Conservation (phyloP, 768 basidiomycete species). For the Pleurotus djamor region DNA sequence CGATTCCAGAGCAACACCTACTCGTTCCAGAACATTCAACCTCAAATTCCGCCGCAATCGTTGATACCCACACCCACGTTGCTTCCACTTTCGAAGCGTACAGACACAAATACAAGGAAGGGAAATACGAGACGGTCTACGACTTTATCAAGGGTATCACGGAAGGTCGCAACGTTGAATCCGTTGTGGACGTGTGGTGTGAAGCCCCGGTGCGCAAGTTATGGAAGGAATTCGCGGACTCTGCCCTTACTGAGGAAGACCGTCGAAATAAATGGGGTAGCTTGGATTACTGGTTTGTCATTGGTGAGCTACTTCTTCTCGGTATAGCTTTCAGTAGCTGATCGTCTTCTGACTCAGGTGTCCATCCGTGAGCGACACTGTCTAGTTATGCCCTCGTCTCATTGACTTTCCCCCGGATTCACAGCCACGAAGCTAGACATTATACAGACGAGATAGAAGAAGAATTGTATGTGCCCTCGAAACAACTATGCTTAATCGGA, state of each 20-base stretch:
- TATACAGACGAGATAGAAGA: slow-evolving; percentile 70
- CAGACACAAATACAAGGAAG: slow-evolving; percentile 56
- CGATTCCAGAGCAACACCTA: slow-evolving; percentile 32
- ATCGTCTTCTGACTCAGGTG: slow-evolving; percentile 38
- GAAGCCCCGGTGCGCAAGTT: slow-evolving; percentile 64
- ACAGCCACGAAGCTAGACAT: slow-evolving; percentile 66
- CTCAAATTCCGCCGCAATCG: slow-evolving; percentile 39
- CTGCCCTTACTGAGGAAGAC: slow-evolving; percentile 51
- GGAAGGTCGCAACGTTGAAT: slow-evolving; percentile 50
- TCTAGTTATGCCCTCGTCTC: neutral
- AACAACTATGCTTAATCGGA: too few species aligned
- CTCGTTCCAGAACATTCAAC: slow-evolving; percentile 31
- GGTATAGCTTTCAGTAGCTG: neutral
- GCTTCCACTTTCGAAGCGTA: slow-evolving; percentile 70
- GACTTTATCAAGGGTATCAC: slow-evolving; percentile 71
- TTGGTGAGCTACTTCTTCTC: slow-evolving; percentile 44
- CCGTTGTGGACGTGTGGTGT: slow-evolving; percentile 88
- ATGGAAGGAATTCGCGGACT: slow-evolving; percentile 77
- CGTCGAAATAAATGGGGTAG: slow-evolving; percentile 58
- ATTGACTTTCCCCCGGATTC: neutral
- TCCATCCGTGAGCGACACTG: slow-evolving; percentile 59
- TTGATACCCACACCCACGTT: slow-evolving; percentile 89
- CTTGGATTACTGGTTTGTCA: slow-evolving; percentile 79
- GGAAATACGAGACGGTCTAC: slow-evolving; percentile 51
- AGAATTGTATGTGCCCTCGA: slow-evolving; percentile 49